Evolutionary conservation across 2,329 filamentous ascomycete species (phyloP).

Genomic region (Colletotrichum lupini): DNA sequence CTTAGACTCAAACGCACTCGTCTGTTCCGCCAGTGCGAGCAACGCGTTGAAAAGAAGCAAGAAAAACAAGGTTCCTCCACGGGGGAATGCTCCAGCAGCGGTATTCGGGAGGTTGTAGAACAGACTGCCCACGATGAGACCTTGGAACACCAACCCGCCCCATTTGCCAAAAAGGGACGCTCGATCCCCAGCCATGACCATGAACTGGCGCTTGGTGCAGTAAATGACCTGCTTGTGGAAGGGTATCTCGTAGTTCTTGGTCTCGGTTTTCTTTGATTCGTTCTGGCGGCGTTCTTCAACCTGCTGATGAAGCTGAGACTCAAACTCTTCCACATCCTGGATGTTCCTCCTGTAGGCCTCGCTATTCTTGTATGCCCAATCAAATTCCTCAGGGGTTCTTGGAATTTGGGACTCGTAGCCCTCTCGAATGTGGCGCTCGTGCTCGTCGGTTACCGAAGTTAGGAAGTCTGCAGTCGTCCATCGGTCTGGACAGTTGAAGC

Average conservation of each 20-base stretch:
- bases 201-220: constrained; percentile 51
- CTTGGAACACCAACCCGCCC: constrained; percentile 47
- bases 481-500: constrained; percentile 77
- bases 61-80: constrained; percentile 72
- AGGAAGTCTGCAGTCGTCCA: constrained; percentile 82
- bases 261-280: constrained; percentile 49
- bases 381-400: constrained; percentile 72
- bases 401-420: constrained; percentile 60
- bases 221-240: constrained; percentile 61
- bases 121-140: constrained; percentile 46
- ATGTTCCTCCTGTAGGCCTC: constrained; percentile 54
- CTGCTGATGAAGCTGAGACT: constrained; percentile 60
- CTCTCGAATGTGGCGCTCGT: constrained; percentile 62
- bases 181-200: constrained; percentile 48
- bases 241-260: constrained; percentile 63
- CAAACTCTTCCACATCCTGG: constrained; percentile 64
- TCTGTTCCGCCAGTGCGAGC: constrained; percentile 69
- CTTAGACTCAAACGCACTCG: constrained; percentile 69
- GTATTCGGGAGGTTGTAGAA: constrained; percentile 45
- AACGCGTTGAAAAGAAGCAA: constrained; percentile 72
- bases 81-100: constrained; percentile 64
- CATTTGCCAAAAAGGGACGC: constrained; percentile 48
- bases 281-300: constrained; percentile 51
- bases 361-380: constrained; percentile 60
- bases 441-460: constrained; percentile 76